phyloP scores from a whole-genome alignment of 768 basidiomycete genomes.

The Aureoboletus auriporus region DNA sequence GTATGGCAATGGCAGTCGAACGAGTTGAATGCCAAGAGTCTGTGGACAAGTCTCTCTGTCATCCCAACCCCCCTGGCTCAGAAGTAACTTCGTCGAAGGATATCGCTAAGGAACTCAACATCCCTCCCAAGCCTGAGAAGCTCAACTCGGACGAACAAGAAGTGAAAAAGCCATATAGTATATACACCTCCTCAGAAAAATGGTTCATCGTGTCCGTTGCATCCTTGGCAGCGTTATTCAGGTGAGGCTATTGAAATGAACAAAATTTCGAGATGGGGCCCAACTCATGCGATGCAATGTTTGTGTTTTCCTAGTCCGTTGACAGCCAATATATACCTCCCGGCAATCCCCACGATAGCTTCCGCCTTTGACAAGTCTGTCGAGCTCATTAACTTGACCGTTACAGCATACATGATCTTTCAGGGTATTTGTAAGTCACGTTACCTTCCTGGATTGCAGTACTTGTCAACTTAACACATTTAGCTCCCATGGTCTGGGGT shows the following conservation, averaged over 20 bases:
- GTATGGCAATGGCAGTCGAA: neutral
- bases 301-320: constrained; percentile 44
- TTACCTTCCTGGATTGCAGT: neutral
- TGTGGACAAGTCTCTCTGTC: neutral
- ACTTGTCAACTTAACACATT: neutral
- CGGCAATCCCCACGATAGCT: constrained; percentile 69
- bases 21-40: constrained; percentile 3
- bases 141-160: neutral
- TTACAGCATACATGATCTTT: constrained; percentile 58
- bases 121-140: neutral
- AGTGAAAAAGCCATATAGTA: constrained; percentile 34
- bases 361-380: constrained; percentile 55
- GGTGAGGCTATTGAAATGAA: constrained; percentile 31
- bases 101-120: neutral
- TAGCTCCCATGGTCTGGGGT: constrained; percentile 59
- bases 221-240: constrained; percentile 60
- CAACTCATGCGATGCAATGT: neutral
- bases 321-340: constrained; percentile 76
- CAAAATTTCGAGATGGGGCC: neutral
- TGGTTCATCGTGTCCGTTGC: constrained; percentile 66
- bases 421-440: constrained; percentile 40
- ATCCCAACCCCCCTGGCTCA: neutral
- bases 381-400: constrained; percentile 76
- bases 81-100: neutral
- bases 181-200: constrained; percentile 56